Evolutionary conservation across 805 yeast genomes (phyloP).

Genomic region (Candida oleophila): DNA sequence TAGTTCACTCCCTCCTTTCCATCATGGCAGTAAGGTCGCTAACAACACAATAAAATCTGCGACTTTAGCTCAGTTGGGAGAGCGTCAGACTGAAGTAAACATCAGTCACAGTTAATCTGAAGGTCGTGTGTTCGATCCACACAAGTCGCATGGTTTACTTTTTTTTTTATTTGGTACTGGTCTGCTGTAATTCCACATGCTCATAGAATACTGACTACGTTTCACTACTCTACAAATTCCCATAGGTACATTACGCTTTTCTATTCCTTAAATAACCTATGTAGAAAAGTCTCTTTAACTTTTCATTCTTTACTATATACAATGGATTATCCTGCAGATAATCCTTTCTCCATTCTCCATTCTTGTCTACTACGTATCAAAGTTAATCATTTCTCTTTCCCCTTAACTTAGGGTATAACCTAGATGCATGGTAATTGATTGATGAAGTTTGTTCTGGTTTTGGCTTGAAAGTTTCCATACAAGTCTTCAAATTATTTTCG

Average conservation of each 20-base stretch:
- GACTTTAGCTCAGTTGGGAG: slow-evolving; percentile 39
- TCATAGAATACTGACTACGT: too few species aligned
- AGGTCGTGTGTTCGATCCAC: slow-evolving; percentile 34
- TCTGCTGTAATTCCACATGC: too few species aligned
- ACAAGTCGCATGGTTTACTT: slow-evolving; percentile 22
- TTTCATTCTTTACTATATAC: slow-evolving; percentile 1
- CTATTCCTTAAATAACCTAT: background rate
- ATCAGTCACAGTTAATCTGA: slow-evolving; percentile 18
- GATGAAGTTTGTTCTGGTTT: slow-evolving; percentile 43
- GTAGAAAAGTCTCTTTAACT: background rate
- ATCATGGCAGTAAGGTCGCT: too few species aligned
- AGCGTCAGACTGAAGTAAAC: slow-evolving; percentile 17
- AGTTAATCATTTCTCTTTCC: slow-evolving; percentile 37
- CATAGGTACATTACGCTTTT: background rate
- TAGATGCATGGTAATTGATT: slow-evolving; percentile 54
- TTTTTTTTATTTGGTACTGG: slow-evolving; percentile 4
- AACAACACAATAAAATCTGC: too few species aligned
- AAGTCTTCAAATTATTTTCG: slow-evolving; percentile 68
- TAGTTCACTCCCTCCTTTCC: too few species aligned
- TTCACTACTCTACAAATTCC: too few species aligned
- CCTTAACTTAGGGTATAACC: slow-evolving; percentile 56
- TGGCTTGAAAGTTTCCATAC: slow-evolving; percentile 56
- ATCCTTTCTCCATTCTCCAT: background rate
- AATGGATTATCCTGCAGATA: background rate
- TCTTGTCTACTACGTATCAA: background rate